These are phyloP conservation scores for Asterella californica DNA, from an alignment of 225 moss, liverwort and hornwort genomes.

Conservation along the genomic window DNA sequence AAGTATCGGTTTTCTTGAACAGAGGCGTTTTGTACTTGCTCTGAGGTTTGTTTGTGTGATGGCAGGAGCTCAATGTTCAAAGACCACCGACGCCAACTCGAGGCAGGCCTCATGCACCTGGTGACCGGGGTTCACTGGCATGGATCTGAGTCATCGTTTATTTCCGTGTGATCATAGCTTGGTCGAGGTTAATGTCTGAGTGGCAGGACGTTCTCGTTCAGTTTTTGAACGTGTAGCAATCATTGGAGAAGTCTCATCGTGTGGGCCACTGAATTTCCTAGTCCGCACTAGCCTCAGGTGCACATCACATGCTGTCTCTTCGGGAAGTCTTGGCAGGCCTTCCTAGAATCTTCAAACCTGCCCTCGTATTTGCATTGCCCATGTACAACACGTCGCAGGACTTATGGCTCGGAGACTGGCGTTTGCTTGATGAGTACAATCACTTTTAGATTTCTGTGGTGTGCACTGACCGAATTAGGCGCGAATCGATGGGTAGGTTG, in stretches of 20 bases:
- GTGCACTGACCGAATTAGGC: not conserved
- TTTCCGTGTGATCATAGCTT: not conserved
- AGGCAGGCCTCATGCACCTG: conserved; percentile 76
- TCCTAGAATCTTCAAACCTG: not conserved
- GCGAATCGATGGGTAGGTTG: not conserved
- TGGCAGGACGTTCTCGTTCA: too few species aligned
- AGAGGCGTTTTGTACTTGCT: not conserved
- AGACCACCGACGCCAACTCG: conserved; percentile 89
- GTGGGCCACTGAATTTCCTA: not conserved
- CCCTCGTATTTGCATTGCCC: not conserved
- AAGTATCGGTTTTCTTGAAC: not conserved
- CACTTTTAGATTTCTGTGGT: not conserved
- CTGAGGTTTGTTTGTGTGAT: not conserved
- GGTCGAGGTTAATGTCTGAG: not conserved
- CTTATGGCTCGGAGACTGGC: not conserved
- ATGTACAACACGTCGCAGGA: not conserved
- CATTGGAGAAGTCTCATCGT: too few species aligned
- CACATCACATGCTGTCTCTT: not conserved
- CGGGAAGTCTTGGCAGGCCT: not conserved
- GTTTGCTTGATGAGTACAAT: not conserved
- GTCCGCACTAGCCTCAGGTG: not conserved
- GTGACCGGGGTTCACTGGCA: conserved; percentile 81
- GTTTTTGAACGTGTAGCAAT: too few species aligned
- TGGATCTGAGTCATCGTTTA: conserved; percentile 57
- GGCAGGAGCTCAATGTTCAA: conserved; percentile 84